Conservation (phyloP, 1,284 basidiomycete genomes). For the Leccinum griseonigrum region DNA sequence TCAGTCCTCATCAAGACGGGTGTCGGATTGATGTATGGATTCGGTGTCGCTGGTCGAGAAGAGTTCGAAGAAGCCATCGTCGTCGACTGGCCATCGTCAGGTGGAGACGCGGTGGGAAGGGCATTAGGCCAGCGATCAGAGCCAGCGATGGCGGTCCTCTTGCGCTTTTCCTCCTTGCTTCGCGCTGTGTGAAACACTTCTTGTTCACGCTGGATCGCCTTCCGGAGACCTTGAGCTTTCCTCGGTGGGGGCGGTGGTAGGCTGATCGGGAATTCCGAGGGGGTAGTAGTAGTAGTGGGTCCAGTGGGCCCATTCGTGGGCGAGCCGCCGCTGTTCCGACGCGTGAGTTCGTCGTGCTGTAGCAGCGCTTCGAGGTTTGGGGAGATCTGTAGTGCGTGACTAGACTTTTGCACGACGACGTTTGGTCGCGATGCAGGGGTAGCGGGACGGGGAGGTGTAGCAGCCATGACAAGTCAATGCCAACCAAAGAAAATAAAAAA, state of each 20-base stretch:
- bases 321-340: constrained; percentile 22
- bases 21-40: constrained; percentile 32
- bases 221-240: constrained; percentile 13
- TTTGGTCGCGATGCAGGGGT: constrained; percentile 10
- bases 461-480: constrained; percentile 15
- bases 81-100: constrained; percentile 9
- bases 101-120: constrained; percentile 6
- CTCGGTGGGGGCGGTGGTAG: constrained; percentile 32
- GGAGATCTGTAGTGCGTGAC: constrained; percentile 47
- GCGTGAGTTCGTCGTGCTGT: constrained; percentile 52
- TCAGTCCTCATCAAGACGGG: constrained; percentile 17
- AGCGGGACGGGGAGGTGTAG: constrained; percentile 20
- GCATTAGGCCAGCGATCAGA: constrained; percentile 25
- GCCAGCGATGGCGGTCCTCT: constrained; percentile 6
- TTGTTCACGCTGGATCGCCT: constrained; percentile 13
- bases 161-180: constrained; percentile 17
- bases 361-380: constrained; percentile 61
- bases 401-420: neutral
- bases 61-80: constrained; percentile 2
- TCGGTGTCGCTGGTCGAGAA: constrained; percentile 28
- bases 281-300: neutral
- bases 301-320: constrained; percentile 15
- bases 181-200: constrained; percentile 14
- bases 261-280: constrained; percentile 25
- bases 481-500: neutral